These are phyloP conservation scores for Zelopaecilomyces penicillatus DNA, from an alignment of 2,329 filamentous ascomycete genomes.

Conservation along the genomic window DNA sequence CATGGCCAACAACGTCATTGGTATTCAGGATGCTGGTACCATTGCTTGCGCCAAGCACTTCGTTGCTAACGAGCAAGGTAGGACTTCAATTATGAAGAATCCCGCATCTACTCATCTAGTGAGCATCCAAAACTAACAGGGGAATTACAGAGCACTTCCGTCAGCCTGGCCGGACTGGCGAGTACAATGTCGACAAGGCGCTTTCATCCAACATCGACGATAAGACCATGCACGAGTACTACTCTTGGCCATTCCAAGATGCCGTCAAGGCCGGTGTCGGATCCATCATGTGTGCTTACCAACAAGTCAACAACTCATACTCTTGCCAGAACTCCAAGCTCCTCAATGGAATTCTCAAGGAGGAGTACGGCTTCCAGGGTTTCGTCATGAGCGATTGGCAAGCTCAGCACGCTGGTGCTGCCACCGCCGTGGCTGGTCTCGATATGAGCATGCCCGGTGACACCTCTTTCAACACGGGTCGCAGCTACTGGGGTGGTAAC, in stretches of 20 bases:
- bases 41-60: constrained; percentile 78
- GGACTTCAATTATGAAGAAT: constrained; percentile 2
- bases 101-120: neutral
- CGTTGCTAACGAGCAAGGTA: constrained; percentile 61
- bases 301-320: constrained; percentile 74
- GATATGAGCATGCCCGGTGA: constrained; percentile 92
- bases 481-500: constrained; percentile 77
- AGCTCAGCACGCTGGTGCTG: constrained; percentile 62
- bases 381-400: constrained; percentile 77
- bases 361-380: constrained; percentile 72
- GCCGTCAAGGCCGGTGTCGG: constrained; percentile 60
- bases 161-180: constrained; percentile 48
- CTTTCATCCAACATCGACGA: constrained; percentile 59
- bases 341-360: constrained; percentile 68
- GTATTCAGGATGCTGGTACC: constrained; percentile 74
- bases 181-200: constrained; percentile 54
- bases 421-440: constrained; percentile 61
- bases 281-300: constrained; percentile 60
- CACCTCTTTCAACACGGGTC: constrained; percentile 62
- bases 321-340: constrained; percentile 71
- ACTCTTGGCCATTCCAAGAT: constrained; percentile 71
- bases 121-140: neutral
- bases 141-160: constrained; percentile 56
- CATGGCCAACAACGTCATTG: constrained; percentile 64
- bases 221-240: constrained; percentile 66